Evolutionary conservation across 2,329 filamentous ascomycete genomes (phyloP), one percentile per base, ranked within the genome.

Genomic region (Lizonia empirigonia): DNA sequence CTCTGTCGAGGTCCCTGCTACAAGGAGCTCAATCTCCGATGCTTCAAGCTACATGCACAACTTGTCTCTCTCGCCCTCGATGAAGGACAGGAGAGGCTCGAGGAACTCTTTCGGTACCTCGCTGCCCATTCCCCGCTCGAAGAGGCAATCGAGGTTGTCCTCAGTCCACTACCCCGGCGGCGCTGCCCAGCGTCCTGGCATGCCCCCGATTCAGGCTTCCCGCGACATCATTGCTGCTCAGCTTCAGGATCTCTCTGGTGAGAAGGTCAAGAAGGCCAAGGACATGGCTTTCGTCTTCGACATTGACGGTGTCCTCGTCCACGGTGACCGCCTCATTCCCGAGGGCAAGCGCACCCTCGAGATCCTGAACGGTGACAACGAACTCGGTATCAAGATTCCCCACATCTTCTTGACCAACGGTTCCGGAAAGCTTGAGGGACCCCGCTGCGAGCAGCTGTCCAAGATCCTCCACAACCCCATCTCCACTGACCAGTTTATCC

Each of bases 261-360:
- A 86, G 62, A 89, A 88, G 76, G 87, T 88, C 13, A 75, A 76
- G 23, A 81, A 82, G 50, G 87, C 86, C 51, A 90, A 90, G 80
- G 86, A 90, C 77, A 90, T 91, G 86, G 86, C 86, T 6, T 91
- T 91, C 59, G 88, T 86, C 64, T 92, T 91, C 67, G 89, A 91
- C 71, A 86, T 87, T 56, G 85, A 91, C 64, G 88, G 87, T 77
- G 87, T 91, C 51, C 79, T 90, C 19, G 87, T 89, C 49, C 87
- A 89, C 73, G 86, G 86, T 65, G 86, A 87, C 74, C 79, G 86
- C 50, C 75, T 88, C 51, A 89, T 90, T 56, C 85, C 85, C 33
- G 82, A 89, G 74, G 86, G 85, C 54, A 78, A 82, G 65, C 80
- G 83, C 50, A 84, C 82, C 12, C 81, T 89, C 30, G 83, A 87